These are phyloP conservation scores for Lachnellula arida DNA, from an alignment of 2,329 filamentous ascomycete genomes.

Conservation along the genomic window DNA sequence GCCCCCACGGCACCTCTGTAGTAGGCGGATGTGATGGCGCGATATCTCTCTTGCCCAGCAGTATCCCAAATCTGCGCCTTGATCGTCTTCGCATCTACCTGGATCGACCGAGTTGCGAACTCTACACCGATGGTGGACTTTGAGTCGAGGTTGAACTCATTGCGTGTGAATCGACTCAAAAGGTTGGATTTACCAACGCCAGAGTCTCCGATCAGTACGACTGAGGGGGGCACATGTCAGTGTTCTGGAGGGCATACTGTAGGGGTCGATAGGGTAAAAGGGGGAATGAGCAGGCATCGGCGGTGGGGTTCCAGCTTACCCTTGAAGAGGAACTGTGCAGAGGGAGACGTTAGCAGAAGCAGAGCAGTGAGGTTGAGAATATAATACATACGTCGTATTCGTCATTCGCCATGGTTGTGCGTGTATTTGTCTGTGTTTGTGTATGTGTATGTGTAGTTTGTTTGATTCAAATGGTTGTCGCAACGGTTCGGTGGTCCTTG, in stretches of 20 bases:
- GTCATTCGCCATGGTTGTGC: slow-evolving; percentile 89
- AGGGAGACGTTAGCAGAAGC: slow-evolving; percentile 33
- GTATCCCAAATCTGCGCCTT: slow-evolving; percentile 99
- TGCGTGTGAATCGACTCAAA: slow-evolving; percentile 97
- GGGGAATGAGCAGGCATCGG: slow-evolving; percentile 19
- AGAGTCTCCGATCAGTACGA: slow-evolving; percentile 98
- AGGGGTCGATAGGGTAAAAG: background rate
- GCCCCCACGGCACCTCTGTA: slow-evolving; percentile 97
- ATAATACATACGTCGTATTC: slow-evolving; percentile 88
- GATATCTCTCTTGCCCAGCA: slow-evolving; percentile 96
- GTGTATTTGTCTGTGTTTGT: slow-evolving; percentile 24
- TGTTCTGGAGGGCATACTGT: slow-evolving; percentile 18
- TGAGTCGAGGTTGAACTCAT: slow-evolving; percentile 99
- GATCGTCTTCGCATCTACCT: slow-evolving; percentile 99
- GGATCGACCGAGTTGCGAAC: slow-evolving; percentile 96
- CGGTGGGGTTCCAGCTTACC: slow-evolving; percentile 48
- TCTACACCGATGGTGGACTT: slow-evolving; percentile 99
- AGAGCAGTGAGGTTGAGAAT: slow-evolving; percentile 27
- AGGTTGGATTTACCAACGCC: slow-evolving; percentile 99
- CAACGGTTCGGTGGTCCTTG: background rate
- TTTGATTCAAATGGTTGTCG: background rate
- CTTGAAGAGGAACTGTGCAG: slow-evolving; percentile 92
- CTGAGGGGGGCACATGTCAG: slow-evolving; percentile 44
- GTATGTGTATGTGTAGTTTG: slow-evolving; percentile 10
- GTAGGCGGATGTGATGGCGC: slow-evolving; percentile 98